These are phyloP conservation scores for Flaveria brownii DNA, from an alignment of 129 eudicot genomes.

Conservation along the genomic window DNA sequence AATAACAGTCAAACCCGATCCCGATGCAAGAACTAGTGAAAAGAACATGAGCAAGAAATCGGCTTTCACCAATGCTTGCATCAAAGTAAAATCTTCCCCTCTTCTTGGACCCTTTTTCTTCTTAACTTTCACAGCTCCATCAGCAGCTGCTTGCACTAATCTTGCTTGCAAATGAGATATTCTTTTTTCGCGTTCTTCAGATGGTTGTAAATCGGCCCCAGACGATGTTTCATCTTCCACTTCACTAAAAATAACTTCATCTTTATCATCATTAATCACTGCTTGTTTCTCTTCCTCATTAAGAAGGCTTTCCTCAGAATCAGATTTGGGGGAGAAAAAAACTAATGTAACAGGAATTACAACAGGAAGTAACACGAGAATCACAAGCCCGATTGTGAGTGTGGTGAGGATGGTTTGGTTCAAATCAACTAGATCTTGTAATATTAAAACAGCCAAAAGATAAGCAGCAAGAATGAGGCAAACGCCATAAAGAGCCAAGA, in stretches of 20 bases:
- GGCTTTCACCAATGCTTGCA: constrained; percentile 64
- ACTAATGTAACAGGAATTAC: constrained; percentile 50
- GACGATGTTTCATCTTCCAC: constrained; percentile 52
- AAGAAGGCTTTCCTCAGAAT: constrained; percentile 56
- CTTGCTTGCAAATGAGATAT: constrained; percentile 63
- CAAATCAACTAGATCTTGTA: constrained; percentile 51
- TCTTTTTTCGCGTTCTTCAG: constrained; percentile 47
- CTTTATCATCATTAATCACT: constrained; percentile 22
- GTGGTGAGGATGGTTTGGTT: constrained; percentile 35
- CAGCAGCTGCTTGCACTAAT: constrained; percentile 67
- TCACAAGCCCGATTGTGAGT: constrained; percentile 46
- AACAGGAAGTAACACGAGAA: constrained; percentile 53
- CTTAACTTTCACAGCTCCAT: constrained; percentile 63
- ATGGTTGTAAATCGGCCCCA: constrained; percentile 42
- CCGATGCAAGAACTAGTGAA: constrained; percentile 70
- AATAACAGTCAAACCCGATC: constrained; percentile 72
- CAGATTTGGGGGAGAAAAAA: constrained; percentile 38
- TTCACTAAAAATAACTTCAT: constrained; percentile 55
- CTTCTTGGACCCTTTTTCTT: constrained; percentile 62
- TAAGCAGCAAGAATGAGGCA: constrained; percentile 74
- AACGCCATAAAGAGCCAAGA: constrained; percentile 54
- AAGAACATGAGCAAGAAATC: constrained; percentile 74
- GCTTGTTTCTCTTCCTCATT: constrained; percentile 39
- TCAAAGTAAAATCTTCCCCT: constrained; percentile 76
- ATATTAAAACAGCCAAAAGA: constrained; percentile 58